Base-by-base conservation (phyloP, 208 protist species). In the Borovskyia barvae region DNA sequence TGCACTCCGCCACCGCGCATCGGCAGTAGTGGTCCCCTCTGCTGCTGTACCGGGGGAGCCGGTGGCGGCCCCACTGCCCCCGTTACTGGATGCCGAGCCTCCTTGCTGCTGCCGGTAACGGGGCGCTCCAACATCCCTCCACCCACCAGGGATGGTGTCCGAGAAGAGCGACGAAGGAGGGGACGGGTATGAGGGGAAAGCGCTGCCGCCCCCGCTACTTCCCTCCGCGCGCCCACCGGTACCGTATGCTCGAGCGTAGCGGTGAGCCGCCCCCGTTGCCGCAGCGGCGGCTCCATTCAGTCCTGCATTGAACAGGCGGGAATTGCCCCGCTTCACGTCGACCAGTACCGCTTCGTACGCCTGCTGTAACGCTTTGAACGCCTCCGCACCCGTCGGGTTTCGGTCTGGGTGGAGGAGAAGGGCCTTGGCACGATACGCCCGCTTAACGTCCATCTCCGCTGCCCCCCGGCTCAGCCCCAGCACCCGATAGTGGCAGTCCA, bases 271-370 rank as follows among this genome's bases (percentile, higher is more conserved):
- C 19, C 69, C 64, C 1, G 63, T 45, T 15, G 63, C 63, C 8
- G 54, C 37, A n/a, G 54, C 9, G 0, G 62, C 29, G 7, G 32
- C 17, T 8, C 33, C 33, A 14, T 14, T 14, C 33, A 26, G 11
- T 29, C 5, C 29, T 7, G 5, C 26, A 14, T 28, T 19, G n/a
- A 22, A 20, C 19, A 67, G 61, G 33, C 48, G 49, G 11, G 66
- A 72, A 45, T 75, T 72, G 50, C 73, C 45, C 5, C 52, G 43
- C 54, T 75, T 71, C 22, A 79, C 64, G 28, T 84, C 51, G 15
- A 96, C 71, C 32, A 78, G 6, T 97, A 76, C n/a, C 22, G 98
- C 84, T 46, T 99, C 97, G 75, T 99, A 99, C 15, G 98, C 97
- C 20, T 79, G 66, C 26, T 85, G 85, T 20, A 99, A 87, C 3